Percentiles rank a stretch among this genome's conserved stretches.
Conservation (phyloP, 164 flowering plant species). For the Chimonanthus praecox region DNA sequence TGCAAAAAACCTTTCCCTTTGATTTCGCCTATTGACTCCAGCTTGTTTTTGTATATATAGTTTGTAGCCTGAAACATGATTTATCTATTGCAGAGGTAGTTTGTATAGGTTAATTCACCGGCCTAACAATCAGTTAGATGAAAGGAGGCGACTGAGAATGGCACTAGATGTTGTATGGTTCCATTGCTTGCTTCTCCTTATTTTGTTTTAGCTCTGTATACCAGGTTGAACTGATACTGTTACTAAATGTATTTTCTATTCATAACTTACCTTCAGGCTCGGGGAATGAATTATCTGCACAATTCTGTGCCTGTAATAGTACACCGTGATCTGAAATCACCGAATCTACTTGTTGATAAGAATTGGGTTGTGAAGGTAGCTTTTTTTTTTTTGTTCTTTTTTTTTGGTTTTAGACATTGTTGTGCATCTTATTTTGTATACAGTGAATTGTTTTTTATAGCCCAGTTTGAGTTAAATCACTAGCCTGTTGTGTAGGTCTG, state of each 20-base stretch:
- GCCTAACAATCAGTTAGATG: constrained; percentile 84
- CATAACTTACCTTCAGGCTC: constrained; percentile 50
- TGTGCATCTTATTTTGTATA: neutral
- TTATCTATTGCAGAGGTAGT: constrained; percentile 69
- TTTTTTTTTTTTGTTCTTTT: constrained; percentile 2
- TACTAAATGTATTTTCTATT: constrained; percentile 8
- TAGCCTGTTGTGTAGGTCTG: constrained; percentile 50
- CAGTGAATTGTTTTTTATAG: neutral
- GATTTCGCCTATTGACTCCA: neutral
- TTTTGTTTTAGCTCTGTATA: neutral
- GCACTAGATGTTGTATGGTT: constrained; percentile 82
- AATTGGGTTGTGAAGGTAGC: constrained; percentile 95
- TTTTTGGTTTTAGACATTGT: neutral
- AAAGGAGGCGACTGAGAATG: constrained; percentile 76
- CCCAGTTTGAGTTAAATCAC: neutral
- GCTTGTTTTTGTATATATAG: neutral
- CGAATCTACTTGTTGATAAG: constrained; percentile 94
- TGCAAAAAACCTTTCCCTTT: neutral
- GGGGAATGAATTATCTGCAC: constrained; percentile 96
- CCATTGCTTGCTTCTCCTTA: constrained; percentile 4
- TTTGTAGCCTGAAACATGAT: constrained; percentile 16
- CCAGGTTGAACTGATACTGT: neutral
- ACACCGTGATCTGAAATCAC: constrained; percentile 93
- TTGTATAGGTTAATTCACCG: constrained; percentile 83
- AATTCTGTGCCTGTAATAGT: constrained; percentile 76